phyloP scores from a whole-genome alignment of 2,329 filamentous ascomycete genomes.

The Fusarium transvaalense region DNA sequence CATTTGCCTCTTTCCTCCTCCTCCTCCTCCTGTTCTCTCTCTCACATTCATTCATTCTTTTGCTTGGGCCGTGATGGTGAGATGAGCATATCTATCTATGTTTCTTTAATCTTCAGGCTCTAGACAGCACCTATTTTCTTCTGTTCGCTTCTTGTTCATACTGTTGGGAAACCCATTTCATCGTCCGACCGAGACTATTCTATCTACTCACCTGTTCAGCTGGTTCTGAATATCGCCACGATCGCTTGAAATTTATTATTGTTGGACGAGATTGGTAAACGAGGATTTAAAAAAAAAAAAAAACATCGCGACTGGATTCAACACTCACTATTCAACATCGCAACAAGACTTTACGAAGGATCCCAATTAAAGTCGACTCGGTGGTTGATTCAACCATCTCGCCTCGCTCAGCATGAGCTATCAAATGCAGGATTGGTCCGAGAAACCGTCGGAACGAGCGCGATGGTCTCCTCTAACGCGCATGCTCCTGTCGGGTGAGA shows the following conservation, averaged over 20 bases:
- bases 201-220: constrained; percentile 29
- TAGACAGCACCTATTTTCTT: constrained; percentile 38
- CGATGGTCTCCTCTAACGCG: constrained; percentile 86
- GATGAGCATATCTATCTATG: constrained; percentile 42
- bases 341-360: not conserved
- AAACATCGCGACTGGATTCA: not conserved
- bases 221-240: constrained; percentile 39
- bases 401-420: constrained; percentile 46
- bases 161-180: constrained; percentile 10
- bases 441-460: constrained; percentile 73
- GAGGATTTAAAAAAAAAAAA: not conserved
- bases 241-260: constrained; percentile 1
- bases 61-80: constrained; percentile 6
- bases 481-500: constrained; percentile 85
- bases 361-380: not conserved
- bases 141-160: constrained; percentile 50
- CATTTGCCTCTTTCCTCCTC: constrained; percentile 2
- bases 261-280: constrained; percentile 1
- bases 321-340: not conserved
- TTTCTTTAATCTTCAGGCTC: constrained; percentile 39
- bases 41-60: constrained; percentile 12
- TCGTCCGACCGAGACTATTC: not conserved
- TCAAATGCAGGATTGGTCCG: constrained; percentile 46
- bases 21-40: not conserved
- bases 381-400: constrained; percentile 6